Evolutionary conservation across 2,329 filamentous ascomycete genomes (phyloP), one percentile per base, ranked within the genome.

Genomic region (Geosmithia putterillii): DNA sequence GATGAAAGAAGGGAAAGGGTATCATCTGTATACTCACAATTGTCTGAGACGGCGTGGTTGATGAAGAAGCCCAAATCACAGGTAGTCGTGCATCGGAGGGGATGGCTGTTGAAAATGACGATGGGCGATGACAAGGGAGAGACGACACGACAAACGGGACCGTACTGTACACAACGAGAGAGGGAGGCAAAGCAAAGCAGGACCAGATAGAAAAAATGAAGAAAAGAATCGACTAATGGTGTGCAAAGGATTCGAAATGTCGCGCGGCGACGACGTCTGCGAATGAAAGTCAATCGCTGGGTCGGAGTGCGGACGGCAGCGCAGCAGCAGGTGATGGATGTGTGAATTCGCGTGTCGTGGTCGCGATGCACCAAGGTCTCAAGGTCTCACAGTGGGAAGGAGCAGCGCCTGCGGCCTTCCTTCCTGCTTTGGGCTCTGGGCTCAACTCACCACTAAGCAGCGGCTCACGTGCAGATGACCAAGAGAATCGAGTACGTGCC

Each of bases 321-420:
- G 38, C 38, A 39, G 38, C 18, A 7, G 18, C 8, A 17, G 38
- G 39, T 28, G 39, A 41, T 28, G 39, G 25, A 23, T 41, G 19
- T 14, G 39, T 12, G 22, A 8, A 19, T 43, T 43, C 36, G 42
- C 42, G 42, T 43, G 42, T 43, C 37, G 36, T 28, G n/a, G 42
- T 32, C 42, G 42, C 42, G 42, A 32, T 32, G 28, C 4, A 12
- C 10, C 28, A 32, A n/a, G n/a, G n/a, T n/a, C n/a, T 14, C 28
- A 32, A 32, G 10, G 28, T 32, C 28, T 32, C 28, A 32, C 28
- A 32, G 28, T 12, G 38, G 18, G 36, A 18, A 21, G 36, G 36
- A 9, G 20, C 12, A 14, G 36, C 36, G 36, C 36, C 20, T 37
- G 35, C n/a, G n/a, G n/a, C n/a, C n/a, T n/a, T n/a, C n/a, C n/a